Percentiles rank a stretch among this genome's conserved stretches.
Conservation (phyloP, 768 basidiomycete species). For the Kwoniella sp. region DNA sequence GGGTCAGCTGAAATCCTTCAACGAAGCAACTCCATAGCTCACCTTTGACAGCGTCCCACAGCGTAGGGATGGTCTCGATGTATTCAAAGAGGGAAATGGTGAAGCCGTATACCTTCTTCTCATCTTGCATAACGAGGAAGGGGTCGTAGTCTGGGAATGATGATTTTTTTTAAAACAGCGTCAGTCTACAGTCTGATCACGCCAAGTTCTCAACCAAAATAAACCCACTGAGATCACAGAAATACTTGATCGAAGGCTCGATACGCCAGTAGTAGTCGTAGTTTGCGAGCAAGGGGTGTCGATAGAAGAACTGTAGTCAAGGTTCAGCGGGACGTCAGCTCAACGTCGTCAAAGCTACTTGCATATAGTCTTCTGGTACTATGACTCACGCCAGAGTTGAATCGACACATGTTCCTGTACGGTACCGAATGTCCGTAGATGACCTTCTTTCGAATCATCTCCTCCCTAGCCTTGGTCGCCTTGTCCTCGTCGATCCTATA, state of each 20-base stretch:
- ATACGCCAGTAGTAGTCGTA: constrained; percentile 91
- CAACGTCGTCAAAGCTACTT: not conserved
- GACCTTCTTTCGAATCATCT: constrained; percentile 66
- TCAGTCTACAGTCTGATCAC: not conserved
- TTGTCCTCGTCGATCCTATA: constrained; percentile 70
- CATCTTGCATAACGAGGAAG: constrained; percentile 75
- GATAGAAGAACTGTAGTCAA: constrained; percentile 71
- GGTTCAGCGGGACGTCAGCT: not conserved
- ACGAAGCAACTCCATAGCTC: constrained; percentile 14
- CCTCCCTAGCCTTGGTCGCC: constrained; percentile 64
- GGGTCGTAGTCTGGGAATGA: constrained; percentile 64
- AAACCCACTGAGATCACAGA: constrained; percentile 64
- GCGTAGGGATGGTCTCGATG: constrained; percentile 73
- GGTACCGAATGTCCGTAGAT: constrained; percentile 62
- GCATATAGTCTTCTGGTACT: not conserved
- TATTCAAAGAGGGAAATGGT: constrained; percentile 79
- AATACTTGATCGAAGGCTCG: constrained; percentile 80
- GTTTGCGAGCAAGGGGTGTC: constrained; percentile 71
- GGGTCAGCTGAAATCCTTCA: not conserved
- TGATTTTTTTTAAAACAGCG: no score
- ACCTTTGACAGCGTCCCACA: constrained; percentile 78
- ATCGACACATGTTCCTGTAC: constrained; percentile 95
- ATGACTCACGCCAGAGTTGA: constrained; percentile 79
- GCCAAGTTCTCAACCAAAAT: constrained; percentile 18
- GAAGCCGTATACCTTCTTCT: constrained; percentile 85